phyloP scores from a whole-genome alignment of 1,284 basidiomycete genomes.

The Quambalaria eucalypti region DNA sequence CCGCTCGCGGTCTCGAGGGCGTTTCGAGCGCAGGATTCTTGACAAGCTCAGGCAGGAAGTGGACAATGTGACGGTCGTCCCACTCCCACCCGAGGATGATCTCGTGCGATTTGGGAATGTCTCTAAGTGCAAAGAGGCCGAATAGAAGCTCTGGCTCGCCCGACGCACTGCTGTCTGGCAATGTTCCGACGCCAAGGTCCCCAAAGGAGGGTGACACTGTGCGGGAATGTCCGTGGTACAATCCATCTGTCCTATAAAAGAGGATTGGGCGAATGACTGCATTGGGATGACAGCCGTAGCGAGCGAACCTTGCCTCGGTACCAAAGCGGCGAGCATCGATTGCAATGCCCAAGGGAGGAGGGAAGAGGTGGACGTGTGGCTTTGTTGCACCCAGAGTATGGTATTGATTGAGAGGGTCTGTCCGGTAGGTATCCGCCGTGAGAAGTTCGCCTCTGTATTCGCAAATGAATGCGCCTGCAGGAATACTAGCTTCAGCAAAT shows the following conservation, averaged over 20 bases:
- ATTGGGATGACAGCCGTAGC: conserved; percentile 81
- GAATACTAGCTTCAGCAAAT: conserved; percentile 46
- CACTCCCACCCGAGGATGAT: conserved; percentile 90
- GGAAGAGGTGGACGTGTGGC: conserved; percentile 67
- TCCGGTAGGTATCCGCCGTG: conserved; percentile 43
- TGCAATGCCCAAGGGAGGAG: conserved; percentile 68
- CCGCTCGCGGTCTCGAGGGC: not conserved
- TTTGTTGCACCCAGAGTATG: conserved; percentile 52
- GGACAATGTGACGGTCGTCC: conserved; percentile 84
- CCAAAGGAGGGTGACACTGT: not conserved
- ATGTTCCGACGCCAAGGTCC: not conserved
- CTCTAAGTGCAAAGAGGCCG: conserved; percentile 70
- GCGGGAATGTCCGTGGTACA: not conserved
- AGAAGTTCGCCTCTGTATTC: conserved; percentile 46
- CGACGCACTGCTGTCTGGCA: conserved; percentile 13
- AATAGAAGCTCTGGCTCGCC: conserved; percentile 58
- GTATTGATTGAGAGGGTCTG: conserved; percentile 55
- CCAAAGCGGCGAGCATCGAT: conserved; percentile 77
- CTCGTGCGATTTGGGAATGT: conserved; percentile 72
- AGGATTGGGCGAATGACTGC: conserved; percentile 72
- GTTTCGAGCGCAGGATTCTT: conserved; percentile 47
- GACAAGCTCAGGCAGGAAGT: conserved; percentile 65
- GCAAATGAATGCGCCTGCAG: conserved; percentile 47
- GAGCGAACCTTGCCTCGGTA: conserved; percentile 63
- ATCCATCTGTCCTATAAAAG: conserved; percentile 44